phyloP scores from a whole-genome alignment of 2,329 filamentous ascomycete genomes.

The Talaromyces sp. region DNA sequence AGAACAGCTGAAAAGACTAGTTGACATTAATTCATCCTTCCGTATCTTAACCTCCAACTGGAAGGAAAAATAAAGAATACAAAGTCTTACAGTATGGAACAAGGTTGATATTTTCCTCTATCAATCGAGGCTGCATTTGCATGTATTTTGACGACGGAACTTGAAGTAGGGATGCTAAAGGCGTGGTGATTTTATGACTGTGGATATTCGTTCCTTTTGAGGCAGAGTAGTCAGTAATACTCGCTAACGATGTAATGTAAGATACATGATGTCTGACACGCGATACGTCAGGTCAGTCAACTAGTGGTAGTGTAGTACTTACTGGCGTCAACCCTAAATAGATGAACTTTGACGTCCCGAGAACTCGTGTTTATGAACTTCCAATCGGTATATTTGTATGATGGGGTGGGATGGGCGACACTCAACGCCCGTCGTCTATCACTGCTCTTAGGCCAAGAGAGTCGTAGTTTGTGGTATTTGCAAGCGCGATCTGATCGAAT shows the following conservation, averaged over 20 bases:
- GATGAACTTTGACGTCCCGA: conserved; percentile 2
- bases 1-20: conserved; percentile 7
- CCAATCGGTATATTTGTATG: not conserved
- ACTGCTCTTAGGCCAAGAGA: conserved; percentile 5
- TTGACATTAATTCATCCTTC: not conserved
- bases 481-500: conserved; percentile 7
- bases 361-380: conserved; percentile 6
- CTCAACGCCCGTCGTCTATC: conserved; percentile 6
- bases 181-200: not conserved
- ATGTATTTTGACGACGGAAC: not conserved
- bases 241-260: not conserved
- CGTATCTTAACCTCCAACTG: too few species aligned
- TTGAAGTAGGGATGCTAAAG: not conserved
- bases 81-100: conserved; percentile 5
- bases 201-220: not conserved
- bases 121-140: not conserved
- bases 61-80: too few species aligned
- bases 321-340: not conserved
- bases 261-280: not conserved
- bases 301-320: not conserved
- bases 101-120: conserved; percentile 2
- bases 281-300: not conserved
- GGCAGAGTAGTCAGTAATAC: not conserved
- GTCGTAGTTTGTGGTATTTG: not conserved
- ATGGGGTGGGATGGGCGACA: not conserved